These are phyloP conservation scores for Cryptosporidium sp. DNA, from an alignment of 169 alveolate genomes.

Conservation along the genomic window DNA sequence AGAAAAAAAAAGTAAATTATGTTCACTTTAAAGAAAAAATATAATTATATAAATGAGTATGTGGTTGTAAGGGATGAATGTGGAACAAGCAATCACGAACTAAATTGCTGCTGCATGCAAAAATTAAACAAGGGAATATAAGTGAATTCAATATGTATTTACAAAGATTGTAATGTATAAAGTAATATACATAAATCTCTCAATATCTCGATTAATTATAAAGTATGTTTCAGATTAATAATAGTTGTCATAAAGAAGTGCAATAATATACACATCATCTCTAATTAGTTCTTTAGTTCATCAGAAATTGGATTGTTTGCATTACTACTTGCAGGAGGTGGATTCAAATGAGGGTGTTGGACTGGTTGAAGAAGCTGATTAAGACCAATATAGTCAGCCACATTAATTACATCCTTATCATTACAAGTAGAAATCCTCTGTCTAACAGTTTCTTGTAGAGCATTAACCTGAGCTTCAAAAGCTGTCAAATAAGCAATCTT, in stretches of 20 bases:
- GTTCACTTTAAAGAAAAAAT: background rate
- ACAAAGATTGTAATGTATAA: background rate
- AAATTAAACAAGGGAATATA: background rate
- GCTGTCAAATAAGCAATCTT: constrained; percentile 75
- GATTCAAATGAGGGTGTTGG: constrained; percentile 59
- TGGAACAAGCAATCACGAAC: background rate
- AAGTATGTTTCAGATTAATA: background rate
- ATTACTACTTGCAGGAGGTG: background rate
- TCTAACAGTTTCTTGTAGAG: constrained; percentile 71
- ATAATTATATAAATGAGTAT: constrained; percentile 6
- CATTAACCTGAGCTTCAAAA: constrained; percentile 75
- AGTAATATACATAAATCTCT: background rate
- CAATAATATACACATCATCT: background rate
- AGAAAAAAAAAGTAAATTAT: background rate
- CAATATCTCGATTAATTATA: constrained; percentile 4
- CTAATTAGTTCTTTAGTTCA: constrained; percentile 18
- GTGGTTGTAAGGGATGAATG: background rate
- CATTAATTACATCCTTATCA: constrained; percentile 54
- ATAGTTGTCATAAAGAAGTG: background rate
- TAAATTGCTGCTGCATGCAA: background rate
- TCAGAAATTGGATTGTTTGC: constrained; percentile 40
- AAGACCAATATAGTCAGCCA: constrained; percentile 71
- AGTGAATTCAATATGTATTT: background rate
- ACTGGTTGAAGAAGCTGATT: constrained; percentile 67
- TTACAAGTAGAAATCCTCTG: constrained; percentile 66